These are phyloP conservation scores for Marasmius fiardii DNA, from an alignment of 1,284 basidiomycete species.

Conservation along the genomic window DNA sequence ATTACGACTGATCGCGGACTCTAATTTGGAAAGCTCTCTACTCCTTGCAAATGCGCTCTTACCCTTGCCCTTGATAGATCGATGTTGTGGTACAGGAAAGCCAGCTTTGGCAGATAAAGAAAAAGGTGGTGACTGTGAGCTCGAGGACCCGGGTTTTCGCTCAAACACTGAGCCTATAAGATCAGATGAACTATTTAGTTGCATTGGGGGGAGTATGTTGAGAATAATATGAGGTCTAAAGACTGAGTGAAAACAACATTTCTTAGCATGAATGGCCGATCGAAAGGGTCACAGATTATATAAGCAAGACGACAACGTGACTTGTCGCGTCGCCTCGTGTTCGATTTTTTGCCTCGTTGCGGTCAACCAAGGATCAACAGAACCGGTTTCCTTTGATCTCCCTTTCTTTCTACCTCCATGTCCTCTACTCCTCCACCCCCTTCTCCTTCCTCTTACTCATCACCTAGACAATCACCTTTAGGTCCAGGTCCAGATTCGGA, in stretches of 20 bases:
- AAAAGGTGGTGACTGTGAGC: slow-evolving; percentile 24
- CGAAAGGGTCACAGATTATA: neutral
- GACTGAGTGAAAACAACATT: too few relatives aligned
- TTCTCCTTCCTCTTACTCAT: neutral
- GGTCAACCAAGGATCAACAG: neutral
- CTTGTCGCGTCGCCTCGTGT: neutral
- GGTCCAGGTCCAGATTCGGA: slow-evolving; percentile 51
- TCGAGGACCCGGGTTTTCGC: slow-evolving; percentile 36
- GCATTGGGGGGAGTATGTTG: neutral
- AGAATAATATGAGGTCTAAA: too few relatives aligned
- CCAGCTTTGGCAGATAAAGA: slow-evolving; percentile 34
- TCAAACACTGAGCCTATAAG: slow-evolving; percentile 61
- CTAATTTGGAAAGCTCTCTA: slow-evolving; percentile 24
- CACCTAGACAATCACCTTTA: slow-evolving; percentile 17
- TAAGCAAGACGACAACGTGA: neutral
- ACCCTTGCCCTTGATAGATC: slow-evolving; percentile 29
- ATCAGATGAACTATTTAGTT: neutral
- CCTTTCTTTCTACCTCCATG: slow-evolving; percentile 5
- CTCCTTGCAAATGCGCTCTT: slow-evolving; percentile 60
- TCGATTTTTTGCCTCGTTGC: neutral
- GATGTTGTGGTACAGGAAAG: slow-evolving; percentile 60
- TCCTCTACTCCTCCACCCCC: slow-evolving; percentile 4
- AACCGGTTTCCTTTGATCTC: neutral
- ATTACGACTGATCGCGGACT: neutral
- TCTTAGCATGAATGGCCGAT: too few relatives aligned